A percentile compares a stretch with the other conserved stretches of the same genome.
phyloP scores from a whole-genome alignment of 805 yeast genomes.

The Schwanniomyces occidentalis region DNA sequence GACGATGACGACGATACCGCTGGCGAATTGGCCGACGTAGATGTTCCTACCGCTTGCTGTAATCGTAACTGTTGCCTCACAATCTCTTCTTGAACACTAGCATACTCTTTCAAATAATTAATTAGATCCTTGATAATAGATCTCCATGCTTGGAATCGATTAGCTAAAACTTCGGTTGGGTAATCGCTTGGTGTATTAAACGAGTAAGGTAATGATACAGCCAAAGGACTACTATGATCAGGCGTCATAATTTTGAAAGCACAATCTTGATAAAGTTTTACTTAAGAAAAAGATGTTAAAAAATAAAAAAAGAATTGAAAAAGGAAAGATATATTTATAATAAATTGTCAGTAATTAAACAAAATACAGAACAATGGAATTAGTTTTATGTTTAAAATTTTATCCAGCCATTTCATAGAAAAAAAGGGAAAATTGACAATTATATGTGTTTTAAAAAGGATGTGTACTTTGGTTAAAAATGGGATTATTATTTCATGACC shows the following conservation, averaged over 20 bases:
- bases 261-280: too few species aligned
- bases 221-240: slow-evolving; percentile 35
- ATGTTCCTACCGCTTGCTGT: slow-evolving; percentile 65
- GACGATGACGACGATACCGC: slow-evolving; percentile 4
- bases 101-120: slow-evolving; percentile 74
- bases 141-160: slow-evolving; percentile 86
- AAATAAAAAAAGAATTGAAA: too few species aligned
- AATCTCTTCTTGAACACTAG: slow-evolving; percentile 84
- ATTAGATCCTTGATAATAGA: slow-evolving; percentile 71
- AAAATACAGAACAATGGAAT: too few species aligned
- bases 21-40: slow-evolving; percentile 4
- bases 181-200: slow-evolving; percentile 34
- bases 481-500: too few species aligned
- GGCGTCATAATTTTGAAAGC: slow-evolving; percentile 4
- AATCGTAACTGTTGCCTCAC: slow-evolving; percentile 78
- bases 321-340: too few species aligned
- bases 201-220: slow-evolving; percentile 39
- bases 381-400: too few species aligned
- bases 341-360: too few species aligned
- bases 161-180: slow-evolving; percentile 87
- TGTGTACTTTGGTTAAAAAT: too few species aligned
- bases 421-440: too few species aligned
- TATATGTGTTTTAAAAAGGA: too few species aligned
- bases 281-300: too few species aligned
- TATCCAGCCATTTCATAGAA: too few species aligned